Evolutionary conservation across 169 alveolate genomes (phyloP), one percentile per base, ranked within the genome.

Genomic region (Plasmodium inui): DNA sequence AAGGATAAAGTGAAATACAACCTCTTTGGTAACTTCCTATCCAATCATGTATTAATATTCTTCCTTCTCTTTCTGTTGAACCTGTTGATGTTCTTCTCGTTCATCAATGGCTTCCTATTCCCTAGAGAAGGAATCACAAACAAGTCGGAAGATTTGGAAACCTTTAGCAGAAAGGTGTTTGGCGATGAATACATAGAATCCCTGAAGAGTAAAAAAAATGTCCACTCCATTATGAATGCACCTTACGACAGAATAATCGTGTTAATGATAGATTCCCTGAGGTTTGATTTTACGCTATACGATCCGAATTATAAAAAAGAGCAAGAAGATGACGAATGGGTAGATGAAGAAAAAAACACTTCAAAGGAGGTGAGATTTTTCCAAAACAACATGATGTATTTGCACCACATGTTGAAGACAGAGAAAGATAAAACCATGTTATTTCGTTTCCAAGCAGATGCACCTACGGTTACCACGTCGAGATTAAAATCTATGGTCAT

Each of bases 271-370:
- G 97, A 96, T 71, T 85, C 96, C 2, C 81, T 83, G 26, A 92
- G 97, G n/a, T 76, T 93, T 82, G 97, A 96, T 92, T 96, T 94
- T 82, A 95, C 89, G 19, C 85, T 96, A 1, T 85, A 94, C 80
- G 97, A 96, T 73, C 96, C 97, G 8, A 44, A 81, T 37, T 88
- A 88, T 88, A 46, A 61, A 1, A 57, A 76, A 41, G 83, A 88
- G 82, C 17, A 28, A 5, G 55, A 34, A 61, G 34, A 41, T n/a
- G 61, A 79, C 17, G 83, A 78, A 34, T 53, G 74, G 12, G 57
- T 80, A 22, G 83, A 34, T 9, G 95, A 85, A 32, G 19, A 85
- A 19, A 86, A 95, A 2, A 84, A 73, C 22, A 8, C 50, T 46
- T 9, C 44, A 84, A 32, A 72, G 7, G 44, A 70, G 30, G 61